These are phyloP conservation scores for Cornus kousa DNA, from an alignment of 148 eudicot species.

Conservation along the genomic window DNA sequence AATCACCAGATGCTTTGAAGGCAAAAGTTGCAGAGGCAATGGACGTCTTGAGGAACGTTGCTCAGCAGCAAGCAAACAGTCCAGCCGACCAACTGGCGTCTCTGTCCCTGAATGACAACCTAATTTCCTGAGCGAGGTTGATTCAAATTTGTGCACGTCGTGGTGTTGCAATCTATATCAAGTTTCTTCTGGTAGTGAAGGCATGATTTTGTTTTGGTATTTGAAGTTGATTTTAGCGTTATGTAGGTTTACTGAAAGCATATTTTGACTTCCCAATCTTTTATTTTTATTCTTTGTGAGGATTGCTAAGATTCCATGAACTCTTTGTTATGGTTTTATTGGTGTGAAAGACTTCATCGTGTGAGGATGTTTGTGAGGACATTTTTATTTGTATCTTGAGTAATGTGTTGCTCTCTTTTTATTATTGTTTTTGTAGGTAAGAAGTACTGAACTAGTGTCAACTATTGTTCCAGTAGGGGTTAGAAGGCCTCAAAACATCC, in stretches of 20 bases:
- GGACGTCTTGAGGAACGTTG: constrained; percentile 81
- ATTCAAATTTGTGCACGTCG: not conserved
- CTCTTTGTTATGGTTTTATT: not conserved
- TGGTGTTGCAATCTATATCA: not conserved
- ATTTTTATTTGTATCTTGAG: no score
- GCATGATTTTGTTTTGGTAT: not conserved
- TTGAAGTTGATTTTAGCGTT: not conserved
- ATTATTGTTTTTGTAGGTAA: no score
- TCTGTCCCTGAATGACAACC: constrained; percentile 56
- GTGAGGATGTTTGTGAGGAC: no score
- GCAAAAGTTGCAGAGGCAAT: constrained; percentile 83
- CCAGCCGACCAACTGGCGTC: constrained; percentile 71
- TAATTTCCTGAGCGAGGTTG: constrained; percentile 37
- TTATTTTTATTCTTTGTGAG: not conserved
- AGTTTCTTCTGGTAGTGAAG: not conserved
- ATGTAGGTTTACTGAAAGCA: not conserved
- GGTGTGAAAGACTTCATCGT: not conserved
- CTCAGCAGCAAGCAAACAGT: constrained; percentile 46
- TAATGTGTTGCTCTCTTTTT: no score
- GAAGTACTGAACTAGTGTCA: no score
- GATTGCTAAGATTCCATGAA: not conserved
- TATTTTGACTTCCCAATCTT: not conserved
- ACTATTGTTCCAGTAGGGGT: no score
- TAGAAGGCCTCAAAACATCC: no score
- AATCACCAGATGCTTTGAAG: constrained; percentile 85